A percentile compares a stretch with the other conserved stretches of the same genome.
phyloP scores from a whole-genome alignment of 2,329 filamentous ascomycete species.

The Fusarium verrucosum region DNA sequence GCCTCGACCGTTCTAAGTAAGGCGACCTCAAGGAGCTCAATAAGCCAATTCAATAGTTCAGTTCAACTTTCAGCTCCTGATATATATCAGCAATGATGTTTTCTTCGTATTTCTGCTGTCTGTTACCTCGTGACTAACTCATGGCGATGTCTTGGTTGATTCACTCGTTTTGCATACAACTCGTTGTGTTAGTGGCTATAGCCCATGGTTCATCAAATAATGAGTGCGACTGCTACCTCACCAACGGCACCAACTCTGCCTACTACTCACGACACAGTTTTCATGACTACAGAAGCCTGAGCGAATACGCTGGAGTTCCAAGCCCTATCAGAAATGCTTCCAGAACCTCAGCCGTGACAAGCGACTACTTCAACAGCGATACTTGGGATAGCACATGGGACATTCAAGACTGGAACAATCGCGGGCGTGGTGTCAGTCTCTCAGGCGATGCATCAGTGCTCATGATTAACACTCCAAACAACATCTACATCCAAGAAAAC shows the following conservation, averaged over 20 bases:
- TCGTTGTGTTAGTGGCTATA: conserved; percentile 5
- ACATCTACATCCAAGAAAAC: conserved; percentile 59
- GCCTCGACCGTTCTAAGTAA: conserved; percentile 20
- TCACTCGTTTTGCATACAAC: conserved; percentile 3
- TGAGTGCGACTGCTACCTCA: conserved; percentile 59
- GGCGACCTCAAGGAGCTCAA: conserved; percentile 1
- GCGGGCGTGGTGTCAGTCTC: conserved; percentile 41
- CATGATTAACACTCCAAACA: conserved; percentile 56
- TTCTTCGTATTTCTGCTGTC: background rate
- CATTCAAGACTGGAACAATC: conserved; percentile 55
- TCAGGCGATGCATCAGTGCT: conserved; percentile 44
- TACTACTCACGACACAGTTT: conserved; percentile 60
- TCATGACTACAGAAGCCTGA: conserved; percentile 59
- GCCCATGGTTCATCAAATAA: conserved; percentile 35
- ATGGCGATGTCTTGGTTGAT: conserved; percentile 16
- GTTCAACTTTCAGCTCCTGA: background rate
- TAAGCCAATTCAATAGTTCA: conserved; percentile 5
- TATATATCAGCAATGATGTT: background rate
- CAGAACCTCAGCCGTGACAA: conserved; percentile 46
- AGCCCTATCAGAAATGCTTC: conserved; percentile 44
- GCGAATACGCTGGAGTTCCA: conserved; percentile 52
- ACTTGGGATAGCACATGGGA: conserved; percentile 52
- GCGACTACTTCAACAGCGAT: conserved; percentile 51
- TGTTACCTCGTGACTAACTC: background rate
- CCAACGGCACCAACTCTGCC: conserved; percentile 54